Evolutionary conservation across 1,284 basidiomycete genomes (phyloP).

Genomic region (Trichosporon faecale): DNA sequence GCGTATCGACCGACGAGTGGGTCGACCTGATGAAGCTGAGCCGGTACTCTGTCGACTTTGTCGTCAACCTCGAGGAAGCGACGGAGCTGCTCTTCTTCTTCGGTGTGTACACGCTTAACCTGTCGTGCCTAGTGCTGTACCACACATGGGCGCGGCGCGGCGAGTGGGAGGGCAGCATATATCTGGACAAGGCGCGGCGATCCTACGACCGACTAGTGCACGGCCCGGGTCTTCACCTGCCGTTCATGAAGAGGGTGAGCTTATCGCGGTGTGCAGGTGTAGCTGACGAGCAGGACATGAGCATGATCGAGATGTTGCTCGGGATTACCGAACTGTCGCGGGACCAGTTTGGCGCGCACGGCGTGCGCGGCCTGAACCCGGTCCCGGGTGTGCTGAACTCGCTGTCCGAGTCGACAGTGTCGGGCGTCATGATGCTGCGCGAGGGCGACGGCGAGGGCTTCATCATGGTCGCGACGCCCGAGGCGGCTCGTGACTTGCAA

Average conservation of each 20-base stretch:
- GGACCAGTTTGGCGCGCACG: conserved; percentile 19
- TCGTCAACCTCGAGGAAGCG: conserved; percentile 28
- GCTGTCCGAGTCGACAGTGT: conserved; percentile 31
- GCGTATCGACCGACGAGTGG: conserved; percentile 28
- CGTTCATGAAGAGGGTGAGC: conserved; percentile 25
- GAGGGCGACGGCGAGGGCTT: conserved; percentile 27
- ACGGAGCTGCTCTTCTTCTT: conserved; percentile 26
- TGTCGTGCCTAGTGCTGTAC: conserved; percentile 27
- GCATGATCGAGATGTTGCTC: conserved; percentile 23
- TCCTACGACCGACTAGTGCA: conserved; percentile 25
- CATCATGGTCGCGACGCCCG: conserved; percentile 31
- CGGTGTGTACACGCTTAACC: conserved; percentile 30
- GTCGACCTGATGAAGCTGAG: conserved; percentile 23
- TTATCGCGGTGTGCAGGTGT: not conserved
- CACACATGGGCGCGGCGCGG: conserved; percentile 32
- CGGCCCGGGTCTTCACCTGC: conserved; percentile 22
- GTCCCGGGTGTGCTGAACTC: conserved; percentile 33
- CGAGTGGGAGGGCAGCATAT: conserved; percentile 34
- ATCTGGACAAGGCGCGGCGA: conserved; percentile 28
- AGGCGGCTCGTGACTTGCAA: conserved; percentile 34
- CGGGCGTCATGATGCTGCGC: conserved; percentile 33
- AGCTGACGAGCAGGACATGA: conserved; percentile 24
- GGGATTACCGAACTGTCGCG: conserved; percentile 17
- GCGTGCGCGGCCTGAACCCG: conserved; percentile 33
- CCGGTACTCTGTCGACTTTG: conserved; percentile 29